Evolutionary conservation across 1,139 yeast species (phyloP).

Genomic region (Candida glucosophila): DNA sequence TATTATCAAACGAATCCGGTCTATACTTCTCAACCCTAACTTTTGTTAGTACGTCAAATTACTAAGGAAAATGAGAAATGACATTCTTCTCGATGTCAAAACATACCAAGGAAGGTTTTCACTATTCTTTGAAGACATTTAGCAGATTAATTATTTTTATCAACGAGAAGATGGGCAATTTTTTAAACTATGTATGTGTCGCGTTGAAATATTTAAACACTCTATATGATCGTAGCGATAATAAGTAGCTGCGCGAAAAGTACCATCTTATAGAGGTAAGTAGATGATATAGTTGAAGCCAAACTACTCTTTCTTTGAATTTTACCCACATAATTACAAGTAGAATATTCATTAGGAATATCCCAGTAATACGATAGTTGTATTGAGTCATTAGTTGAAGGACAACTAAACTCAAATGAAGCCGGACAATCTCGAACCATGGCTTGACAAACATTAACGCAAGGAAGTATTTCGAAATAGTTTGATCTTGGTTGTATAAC

Average conservation of each 20-base stretch:
- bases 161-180: too few species aligned
- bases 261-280: too few species aligned
- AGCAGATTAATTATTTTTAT: too few species aligned
- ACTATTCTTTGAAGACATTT: constrained; percentile 6
- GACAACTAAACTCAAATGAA: constrained; percentile 67
- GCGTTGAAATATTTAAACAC: too few species aligned
- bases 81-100: too few species aligned
- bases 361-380: constrained; percentile 42
- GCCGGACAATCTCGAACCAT: constrained; percentile 83
- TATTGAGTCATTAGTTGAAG: constrained; percentile 32
- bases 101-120: constrained; percentile 39
- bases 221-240: too few species aligned
- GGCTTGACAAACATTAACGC: constrained; percentile 70
- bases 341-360: too few species aligned
- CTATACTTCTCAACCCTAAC: constrained; percentile 91
- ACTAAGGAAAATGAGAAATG: too few species aligned
- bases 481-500: constrained; percentile 47
- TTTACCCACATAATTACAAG: constrained; percentile 45
- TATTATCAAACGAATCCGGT: constrained; percentile 75
- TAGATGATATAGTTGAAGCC: too few species aligned
- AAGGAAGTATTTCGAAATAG: constrained; percentile 81
- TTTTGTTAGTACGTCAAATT: constrained; percentile 19
- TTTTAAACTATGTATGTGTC: not conserved
- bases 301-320: constrained; percentile 3
- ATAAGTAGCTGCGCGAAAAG: too few species aligned